Conservation (phyloP, 805 yeast genomes). For the Scheffersomyces ergatensis region DNA sequence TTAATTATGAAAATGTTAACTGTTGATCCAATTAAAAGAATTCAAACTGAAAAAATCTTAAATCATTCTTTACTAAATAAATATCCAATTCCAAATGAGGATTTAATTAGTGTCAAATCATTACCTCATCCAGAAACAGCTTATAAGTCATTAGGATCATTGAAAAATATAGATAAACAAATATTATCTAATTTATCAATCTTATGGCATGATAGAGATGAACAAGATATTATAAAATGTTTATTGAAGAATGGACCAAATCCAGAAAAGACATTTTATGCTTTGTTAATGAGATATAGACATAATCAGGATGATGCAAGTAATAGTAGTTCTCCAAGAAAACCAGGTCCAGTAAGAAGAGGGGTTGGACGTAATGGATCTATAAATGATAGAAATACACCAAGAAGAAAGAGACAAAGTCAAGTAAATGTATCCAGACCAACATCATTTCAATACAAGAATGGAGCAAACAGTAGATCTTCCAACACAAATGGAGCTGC, state of each 20-base stretch:
- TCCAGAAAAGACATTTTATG: slow-evolving; percentile 47
- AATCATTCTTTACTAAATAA: slow-evolving; percentile 53
- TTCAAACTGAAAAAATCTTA: slow-evolving; percentile 64
- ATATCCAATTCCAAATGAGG: slow-evolving; percentile 48
- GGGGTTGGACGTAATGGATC: slow-evolving; percentile 14
- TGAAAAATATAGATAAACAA: slow-evolving; percentile 48
- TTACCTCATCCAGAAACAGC: slow-evolving; percentile 59
- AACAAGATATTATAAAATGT: slow-evolving; percentile 36
- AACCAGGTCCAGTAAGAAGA: neutral
- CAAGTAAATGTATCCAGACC: slow-evolving; percentile 40
- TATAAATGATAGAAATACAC: slow-evolving; percentile 16
- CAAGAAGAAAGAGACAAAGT: slow-evolving; percentile 23
- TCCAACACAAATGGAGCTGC: slow-evolving; percentile 12
- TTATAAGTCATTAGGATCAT: slow-evolving; percentile 46
- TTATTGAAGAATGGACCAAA: slow-evolving; percentile 37
- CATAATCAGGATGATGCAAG: slow-evolving; percentile 33
- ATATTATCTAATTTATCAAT: slow-evolving; percentile 55
- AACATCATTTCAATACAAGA: slow-evolving; percentile 40
- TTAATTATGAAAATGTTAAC: slow-evolving; percentile 63
- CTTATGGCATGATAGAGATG: slow-evolving; percentile 55
- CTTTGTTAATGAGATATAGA: slow-evolving; percentile 43
- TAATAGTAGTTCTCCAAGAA: slow-evolving; percentile 4
- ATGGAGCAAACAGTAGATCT: slow-evolving; percentile 15
- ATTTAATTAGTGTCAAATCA: slow-evolving; percentile 41
- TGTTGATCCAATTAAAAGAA: slow-evolving; percentile 69